Evolutionary conservation across 129 eudicot species (phyloP), one percentile per base, ranked within the genome.

Genomic region (Pseudognaphalium luteoalbum): DNA sequence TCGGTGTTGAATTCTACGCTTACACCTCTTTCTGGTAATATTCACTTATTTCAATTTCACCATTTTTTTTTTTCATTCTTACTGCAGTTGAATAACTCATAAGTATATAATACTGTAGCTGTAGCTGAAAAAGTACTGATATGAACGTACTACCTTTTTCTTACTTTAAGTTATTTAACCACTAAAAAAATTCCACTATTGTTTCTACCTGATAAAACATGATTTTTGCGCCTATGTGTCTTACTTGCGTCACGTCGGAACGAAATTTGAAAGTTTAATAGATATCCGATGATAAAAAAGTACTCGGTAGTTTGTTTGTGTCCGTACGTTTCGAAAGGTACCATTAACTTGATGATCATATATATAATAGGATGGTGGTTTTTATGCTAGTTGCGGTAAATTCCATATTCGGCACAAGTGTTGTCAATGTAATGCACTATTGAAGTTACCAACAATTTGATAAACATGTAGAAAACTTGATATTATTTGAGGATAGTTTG

Each of bases 21-120:
- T 93, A 90, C 66, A 93, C 98, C 57, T 85, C 98, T 59, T 92
- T 92, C 90, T 88, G 98, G 98, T 92, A 84, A 70, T 69, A n/a
- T 78, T 19, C 34, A 1, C 3, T 14, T 12, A 14, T 47, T 12
- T 14, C n/a, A 47, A 47, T 47, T 47, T 14, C 54, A 47, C 17
- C 54, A 1, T 4, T 3, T 16, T n/a, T 52, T 39, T 42, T 42
- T 47, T 47, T 47, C n/a, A 47, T 47, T 47, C n/a, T 12, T 47
- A 47, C 54, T 47, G n/a, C 5, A 3, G 1, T 14, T 44, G 11
- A 44, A 44, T 11, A 44, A 44, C 52, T 44, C 15, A 44, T 44
- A 39, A 0, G 1, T 25, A 25, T 8, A 11, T 9, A 39, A 2
- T 44, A 10, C 1, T 11, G 52, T 44, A 44, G 12, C 1, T 11